Conservation (phyloP, 441 rosid genomes). For the Iberis amara region DNA sequence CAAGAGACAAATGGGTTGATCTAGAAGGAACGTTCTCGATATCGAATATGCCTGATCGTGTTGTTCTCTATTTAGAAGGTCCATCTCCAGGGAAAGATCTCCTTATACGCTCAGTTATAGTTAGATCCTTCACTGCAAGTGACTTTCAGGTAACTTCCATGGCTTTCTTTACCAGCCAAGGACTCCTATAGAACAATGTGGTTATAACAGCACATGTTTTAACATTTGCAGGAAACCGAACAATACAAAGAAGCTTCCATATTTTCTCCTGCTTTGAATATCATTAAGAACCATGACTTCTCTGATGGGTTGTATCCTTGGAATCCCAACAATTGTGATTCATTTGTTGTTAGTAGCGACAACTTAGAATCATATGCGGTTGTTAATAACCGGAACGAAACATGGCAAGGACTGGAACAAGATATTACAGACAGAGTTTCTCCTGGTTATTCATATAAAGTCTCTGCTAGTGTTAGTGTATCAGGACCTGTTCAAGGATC, state of each 20-base stretch:
- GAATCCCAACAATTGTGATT: conserved; percentile 67
- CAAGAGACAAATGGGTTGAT: conserved; percentile 60
- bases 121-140: conserved; percentile 37
- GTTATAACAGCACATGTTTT: conserved; percentile 1
- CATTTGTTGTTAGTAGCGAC: conserved; percentile 47
- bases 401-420: conserved; percentile 92
- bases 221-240: conserved; percentile 16
- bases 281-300: conserved; percentile 66
- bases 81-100: conserved; percentile 80
- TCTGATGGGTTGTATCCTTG: conserved; percentile 62
- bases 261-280: conserved; percentile 29
- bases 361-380: conserved; percentile 45
- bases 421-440: conserved; percentile 65
- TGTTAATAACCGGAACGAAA: conserved; percentile 60
- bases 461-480: conserved; percentile 70
- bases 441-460: conserved; percentile 47
- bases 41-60: conserved; percentile 53
- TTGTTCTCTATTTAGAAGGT: conserved; percentile 80
- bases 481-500: conserved; percentile 40
- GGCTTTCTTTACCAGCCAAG: conserved; percentile 8
- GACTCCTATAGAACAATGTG: background rate
- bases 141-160: conserved; percentile 35
- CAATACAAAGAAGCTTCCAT: background rate
- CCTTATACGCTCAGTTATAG: conserved; percentile 57
- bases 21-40: conserved; percentile 72